Evolutionary conservation across 2,329 filamentous ascomycete species (phyloP), one percentile per base, ranked within the genome.

Genomic region (Pseudogymnoascus sp.): DNA sequence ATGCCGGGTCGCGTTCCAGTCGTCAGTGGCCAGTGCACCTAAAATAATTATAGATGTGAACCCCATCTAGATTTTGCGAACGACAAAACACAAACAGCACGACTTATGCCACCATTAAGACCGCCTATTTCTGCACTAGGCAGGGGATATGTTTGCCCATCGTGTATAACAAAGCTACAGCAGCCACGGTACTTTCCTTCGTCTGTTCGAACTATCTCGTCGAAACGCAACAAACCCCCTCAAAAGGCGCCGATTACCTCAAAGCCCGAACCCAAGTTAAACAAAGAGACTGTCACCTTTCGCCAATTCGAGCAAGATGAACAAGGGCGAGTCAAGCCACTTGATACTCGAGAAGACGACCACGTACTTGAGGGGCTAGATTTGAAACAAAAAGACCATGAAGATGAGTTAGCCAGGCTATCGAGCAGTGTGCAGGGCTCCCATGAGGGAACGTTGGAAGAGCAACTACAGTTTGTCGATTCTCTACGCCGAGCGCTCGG

Each of bases 61-160:
- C 58, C 13, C 29, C 17, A 17, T 59, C 21, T 7, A 59, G 38
- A 59, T 42, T 55, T 58, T 39, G 42, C 61, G 42, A 59, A 59
- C 33, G 25, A 21, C 33, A 61, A 33, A 42, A 33, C 31, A 55
- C 61, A 39, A 36, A 39, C 35, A 38, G 38, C 41, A 48, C 38
- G 29, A 61, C 59, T 61, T 61, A 48, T 61, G 39, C 36, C 58
- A 33, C 27, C 59, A 41, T 63, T 42, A 63, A 35, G 59, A 55
- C 58, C 59, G 36, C 36, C 59, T 7, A 15, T 41, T 27, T 59
- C 58, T 27, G 58, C 58, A 27, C 27, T 59, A 27, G 38, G 58
- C 58, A 59, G 67, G 65, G 69, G 69, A 3, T 73, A 67, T 59
- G 66, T 74, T 12, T 74, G 72, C 64, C 69, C 63, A 60, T 71